Conservation (phyloP, 352 stramenopile genomes). For the Globisporangium carolinianum region DNA sequence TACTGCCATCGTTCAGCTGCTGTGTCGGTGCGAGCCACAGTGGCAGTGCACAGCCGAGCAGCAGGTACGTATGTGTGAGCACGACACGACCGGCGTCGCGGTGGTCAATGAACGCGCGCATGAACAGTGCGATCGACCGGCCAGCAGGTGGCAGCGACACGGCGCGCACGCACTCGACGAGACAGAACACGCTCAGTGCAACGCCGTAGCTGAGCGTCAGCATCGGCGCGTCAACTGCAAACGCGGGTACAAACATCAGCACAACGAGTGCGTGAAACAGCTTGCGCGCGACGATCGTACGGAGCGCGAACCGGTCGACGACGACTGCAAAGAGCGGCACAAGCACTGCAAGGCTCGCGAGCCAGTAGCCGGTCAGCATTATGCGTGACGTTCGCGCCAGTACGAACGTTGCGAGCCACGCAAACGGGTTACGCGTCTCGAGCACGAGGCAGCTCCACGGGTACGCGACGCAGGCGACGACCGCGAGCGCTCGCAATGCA, state of each 20-base stretch:
- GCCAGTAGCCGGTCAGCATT: slow-evolving; percentile 51
- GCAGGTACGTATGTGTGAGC: slow-evolving; percentile 72
- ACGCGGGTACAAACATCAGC: slow-evolving; percentile 70
- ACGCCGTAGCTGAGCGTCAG: slow-evolving; percentile 75
- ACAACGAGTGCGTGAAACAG: slow-evolving; percentile 79
- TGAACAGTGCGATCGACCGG: slow-evolving; percentile 40
- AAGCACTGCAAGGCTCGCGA: slow-evolving; percentile 36
- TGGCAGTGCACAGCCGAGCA: slow-evolving; percentile 68
- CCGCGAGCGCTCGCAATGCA: slow-evolving; percentile 17
- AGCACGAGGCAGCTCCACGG: slow-evolving; percentile 67
- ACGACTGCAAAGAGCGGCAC: slow-evolving; percentile 49
- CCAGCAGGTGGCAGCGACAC: slow-evolving; percentile 55
- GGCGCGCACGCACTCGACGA: slow-evolving; percentile 61
- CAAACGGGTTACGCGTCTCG: slow-evolving; percentile 45
- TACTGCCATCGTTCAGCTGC: neutral
- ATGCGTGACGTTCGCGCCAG: slow-evolving; percentile 20
- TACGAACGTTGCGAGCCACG: slow-evolving; percentile 52
- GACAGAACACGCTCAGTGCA: slow-evolving; percentile 57
- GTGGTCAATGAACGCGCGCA: slow-evolving; percentile 70
- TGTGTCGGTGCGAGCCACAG: slow-evolving; percentile 43
- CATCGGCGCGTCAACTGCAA: slow-evolving; percentile 41
- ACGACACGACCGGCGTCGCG: slow-evolving; percentile 62
- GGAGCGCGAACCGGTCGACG: slow-evolving; percentile 26
- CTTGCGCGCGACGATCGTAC: slow-evolving; percentile 72
- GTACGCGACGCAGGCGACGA: slow-evolving; percentile 37